Conservation (phyloP, 257 asterid species). For the Dorcoceras hygrometricum region DNA sequence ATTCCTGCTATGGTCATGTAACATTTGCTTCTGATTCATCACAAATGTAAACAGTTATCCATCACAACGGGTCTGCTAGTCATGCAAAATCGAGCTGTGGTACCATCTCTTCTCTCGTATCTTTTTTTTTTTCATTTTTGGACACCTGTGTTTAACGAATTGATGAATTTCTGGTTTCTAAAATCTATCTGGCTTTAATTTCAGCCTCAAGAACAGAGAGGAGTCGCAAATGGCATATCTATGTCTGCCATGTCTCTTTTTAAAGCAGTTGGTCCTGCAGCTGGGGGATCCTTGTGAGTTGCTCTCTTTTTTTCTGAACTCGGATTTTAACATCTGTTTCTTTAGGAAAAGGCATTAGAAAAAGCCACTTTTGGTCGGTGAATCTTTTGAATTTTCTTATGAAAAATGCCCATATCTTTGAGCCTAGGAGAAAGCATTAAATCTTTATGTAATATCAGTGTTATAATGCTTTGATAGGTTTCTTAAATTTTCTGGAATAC, state of each 20-base stretch:
- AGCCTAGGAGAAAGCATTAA: neutral
- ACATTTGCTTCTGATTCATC: slow-evolving; percentile 12
- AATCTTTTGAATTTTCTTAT: too few species aligned
- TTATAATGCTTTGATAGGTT: too few species aligned
- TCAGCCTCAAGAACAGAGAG: slow-evolving; percentile 76
- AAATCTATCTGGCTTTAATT: neutral
- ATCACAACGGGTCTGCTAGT: slow-evolving; percentile 75
- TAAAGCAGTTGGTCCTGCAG: slow-evolving; percentile 79
- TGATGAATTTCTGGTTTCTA: neutral
- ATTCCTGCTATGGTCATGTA: neutral
- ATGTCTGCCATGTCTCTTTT: slow-evolving; percentile 86
- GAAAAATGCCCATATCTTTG: neutral
- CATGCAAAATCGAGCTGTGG: slow-evolving; percentile 85
- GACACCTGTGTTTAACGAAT: neutral
- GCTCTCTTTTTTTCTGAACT: slow-evolving; percentile 17
- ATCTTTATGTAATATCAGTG: neutral
- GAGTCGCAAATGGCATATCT: slow-evolving; percentile 85
- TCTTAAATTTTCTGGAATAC: neutral
- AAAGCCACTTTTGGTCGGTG: neutral
- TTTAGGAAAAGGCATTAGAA: neutral
- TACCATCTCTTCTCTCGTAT: slow-evolving; percentile 26
- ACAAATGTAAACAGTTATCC: slow-evolving; percentile 43
- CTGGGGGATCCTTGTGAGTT: slow-evolving; percentile 83
- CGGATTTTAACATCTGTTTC: neutral
- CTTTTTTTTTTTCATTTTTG: neutral